phyloP scores from a whole-genome alignment of 83 land plant species.

The Picea abies region DNA sequence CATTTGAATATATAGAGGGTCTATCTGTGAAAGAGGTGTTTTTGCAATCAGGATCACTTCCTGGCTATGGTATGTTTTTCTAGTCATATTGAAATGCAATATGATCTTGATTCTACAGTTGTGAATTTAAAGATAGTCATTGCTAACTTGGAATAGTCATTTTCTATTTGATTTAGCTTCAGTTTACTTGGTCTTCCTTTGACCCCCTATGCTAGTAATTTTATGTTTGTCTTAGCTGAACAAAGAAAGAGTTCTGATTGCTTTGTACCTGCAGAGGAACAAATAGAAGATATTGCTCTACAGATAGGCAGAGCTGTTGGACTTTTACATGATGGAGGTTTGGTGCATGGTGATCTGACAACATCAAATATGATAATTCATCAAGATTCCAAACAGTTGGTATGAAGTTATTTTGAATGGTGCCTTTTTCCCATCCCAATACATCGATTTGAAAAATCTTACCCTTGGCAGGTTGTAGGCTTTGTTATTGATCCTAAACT shows the following conservation, averaged over 20 bases:
- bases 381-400: conserved; percentile 68
- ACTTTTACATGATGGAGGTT: conserved; percentile 90
- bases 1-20: conserved; percentile 90
- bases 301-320: conserved; percentile 91
- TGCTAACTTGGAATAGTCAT: background rate
- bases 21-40: conserved; percentile 83
- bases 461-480: too few species aligned
- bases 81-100: background rate
- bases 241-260: conserved; percentile 30
- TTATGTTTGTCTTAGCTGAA: background rate
- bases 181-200: background rate
- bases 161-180: background rate
- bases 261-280: conserved; percentile 47
- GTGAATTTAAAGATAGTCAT: background rate
- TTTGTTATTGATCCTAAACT: too few species aligned
- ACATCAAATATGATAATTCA: conserved; percentile 92
- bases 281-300: conserved; percentile 62
- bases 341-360: conserved; percentile 94
- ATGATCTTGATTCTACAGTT: background rate
- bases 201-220: background rate
- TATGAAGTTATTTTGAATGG: conserved; percentile 15
- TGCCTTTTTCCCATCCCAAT: too few species aligned
- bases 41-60: conserved; percentile 38
- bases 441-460: too few species aligned
- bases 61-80: conserved; percentile 31